Base-by-base conservation (phyloP, 140 eudicot genomes). In the Flaveria floridana region DNA sequence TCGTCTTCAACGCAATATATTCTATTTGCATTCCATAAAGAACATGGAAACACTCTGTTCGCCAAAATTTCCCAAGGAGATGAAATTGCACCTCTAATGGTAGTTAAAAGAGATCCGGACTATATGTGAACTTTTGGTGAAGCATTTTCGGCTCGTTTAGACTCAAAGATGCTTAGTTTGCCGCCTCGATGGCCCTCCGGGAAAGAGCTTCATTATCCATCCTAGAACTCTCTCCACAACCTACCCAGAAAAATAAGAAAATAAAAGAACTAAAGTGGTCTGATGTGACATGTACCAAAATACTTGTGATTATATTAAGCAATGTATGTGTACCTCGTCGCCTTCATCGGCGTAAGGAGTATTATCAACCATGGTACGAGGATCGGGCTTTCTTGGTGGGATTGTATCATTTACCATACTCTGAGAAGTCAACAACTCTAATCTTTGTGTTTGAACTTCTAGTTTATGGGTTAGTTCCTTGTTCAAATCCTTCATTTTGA, bases 201-300 rank as follows among this genome's bases (percentile, higher is more conserved):
- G 99, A 69, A 94, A 90, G 11, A 90, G 92, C 90, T 88, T 90
- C 97, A 88, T 94, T 82, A 94, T 87, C 99, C 99, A 94, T 21
- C 96, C 97, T 59, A 94, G 57, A 7, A 94, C 99, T 85, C 99
- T 80, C 76, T 90, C 99, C 53, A 94, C 99, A 39, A 94, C 99
- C 99, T 94, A 76, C 41, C 65, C 71, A 20, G 3, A 26, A n/a
- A 65, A 26, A 3, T 62, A 13, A 28, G 15, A 26, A 62, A 28
- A 62, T 2, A 62, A 26, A 5, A 61, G 1, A 62, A 5, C 4
- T 6, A 3, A 61, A 61, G 42, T 61, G 41, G 44, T 61, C 0
- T 26, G 13, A 26, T 11, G 2, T n/a, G 12, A 3, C 4, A 77
- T 56, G 66, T 1, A 56, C 48, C 71, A 44, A 26, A 42, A 26